Percentiles rank a stretch among this genome's conserved stretches.
phyloP scores from a whole-genome alignment of 176 grass and related monocot genomes.

The Phoenix dactylifera region DNA sequence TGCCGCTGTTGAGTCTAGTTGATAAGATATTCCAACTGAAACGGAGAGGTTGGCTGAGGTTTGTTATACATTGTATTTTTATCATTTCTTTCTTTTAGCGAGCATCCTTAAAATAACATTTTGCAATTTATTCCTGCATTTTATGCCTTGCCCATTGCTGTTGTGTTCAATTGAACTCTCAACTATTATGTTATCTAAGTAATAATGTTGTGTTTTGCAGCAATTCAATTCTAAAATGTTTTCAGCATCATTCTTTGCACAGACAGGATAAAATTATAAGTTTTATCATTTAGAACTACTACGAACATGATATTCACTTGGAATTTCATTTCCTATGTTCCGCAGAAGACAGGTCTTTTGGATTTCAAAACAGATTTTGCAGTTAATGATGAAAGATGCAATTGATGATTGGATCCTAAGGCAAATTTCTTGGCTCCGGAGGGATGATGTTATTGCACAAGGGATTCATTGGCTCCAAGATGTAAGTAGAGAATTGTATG shows the following conservation, averaged over 20 bases:
- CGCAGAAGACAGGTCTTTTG: conserved; percentile 86
- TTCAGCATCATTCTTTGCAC: no score
- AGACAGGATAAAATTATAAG: no score
- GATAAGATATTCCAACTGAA: conserved; percentile 98
- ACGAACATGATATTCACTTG: conserved; percentile 1
- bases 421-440: conserved; percentile 85
- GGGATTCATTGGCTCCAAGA: conserved; percentile 89
- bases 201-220: no score
- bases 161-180: no score
- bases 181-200: no score
- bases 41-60: conserved; percentile 88
- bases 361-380: conserved; percentile 98
- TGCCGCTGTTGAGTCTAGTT: conserved; percentile 78
- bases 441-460: conserved; percentile 58
- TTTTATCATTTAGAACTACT: background rate
- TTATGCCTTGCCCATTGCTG: no score
- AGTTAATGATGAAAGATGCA: conserved; percentile 97
- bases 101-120: conserved; percentile 10
- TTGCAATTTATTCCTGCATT: no score
- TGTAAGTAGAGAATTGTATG: conserved; percentile 39
- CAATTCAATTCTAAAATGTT: no score
- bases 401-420: conserved; percentile 98
- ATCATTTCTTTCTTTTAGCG: conserved; percentile 4
- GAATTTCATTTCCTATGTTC: background rate
- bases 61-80: conserved; percentile 17